phyloP scores from a whole-genome alignment of 805 yeast species.

The Spathaspora sp. region DNA sequence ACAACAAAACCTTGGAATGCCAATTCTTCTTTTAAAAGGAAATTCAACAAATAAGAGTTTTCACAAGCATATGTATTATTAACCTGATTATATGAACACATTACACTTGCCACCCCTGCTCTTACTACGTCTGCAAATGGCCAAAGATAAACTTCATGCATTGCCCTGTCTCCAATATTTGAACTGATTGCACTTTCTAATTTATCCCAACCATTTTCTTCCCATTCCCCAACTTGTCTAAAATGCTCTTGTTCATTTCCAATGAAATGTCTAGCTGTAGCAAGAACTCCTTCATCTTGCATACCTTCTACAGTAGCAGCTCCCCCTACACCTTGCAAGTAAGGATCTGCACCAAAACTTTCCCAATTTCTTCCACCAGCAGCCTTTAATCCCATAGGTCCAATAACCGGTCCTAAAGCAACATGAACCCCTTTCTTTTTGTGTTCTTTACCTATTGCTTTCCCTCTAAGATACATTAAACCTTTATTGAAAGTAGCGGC shows the following conservation, averaged over 20 bases:
- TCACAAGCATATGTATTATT: constrained; percentile 60
- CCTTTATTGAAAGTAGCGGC: constrained; percentile 56
- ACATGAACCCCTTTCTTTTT: constrained; percentile 53
- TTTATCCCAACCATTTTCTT: constrained; percentile 39
- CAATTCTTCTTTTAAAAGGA: constrained; percentile 54
- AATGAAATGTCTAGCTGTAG: constrained; percentile 53
- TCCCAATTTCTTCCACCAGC: constrained; percentile 68
- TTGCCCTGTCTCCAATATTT: constrained; percentile 55
- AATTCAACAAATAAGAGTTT: constrained; percentile 52
- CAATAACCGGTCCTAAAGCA: constrained; percentile 54
- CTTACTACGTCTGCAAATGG: constrained; percentile 62
- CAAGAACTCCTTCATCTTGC: constrained; percentile 56
- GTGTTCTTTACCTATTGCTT: constrained; percentile 55
- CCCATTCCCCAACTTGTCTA: constrained; percentile 52
- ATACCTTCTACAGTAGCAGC: constrained; percentile 51
- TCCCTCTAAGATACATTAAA: constrained; percentile 49
- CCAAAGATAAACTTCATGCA: constrained; percentile 63
- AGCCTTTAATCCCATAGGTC: constrained; percentile 61
- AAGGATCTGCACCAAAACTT: constrained; percentile 60
- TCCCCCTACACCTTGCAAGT: constrained; percentile 53
- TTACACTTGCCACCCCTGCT: constrained; percentile 59
- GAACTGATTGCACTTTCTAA: constrained; percentile 45
- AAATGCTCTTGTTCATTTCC: constrained; percentile 64
- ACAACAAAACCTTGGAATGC: constrained; percentile 69
- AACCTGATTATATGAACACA: constrained; percentile 57